Percentiles rank a stretch among this genome's conserved stretches.
Conservation (phyloP, 495 filamentous ascomycete genomes). For the Baudoinia panamericana region DNA sequence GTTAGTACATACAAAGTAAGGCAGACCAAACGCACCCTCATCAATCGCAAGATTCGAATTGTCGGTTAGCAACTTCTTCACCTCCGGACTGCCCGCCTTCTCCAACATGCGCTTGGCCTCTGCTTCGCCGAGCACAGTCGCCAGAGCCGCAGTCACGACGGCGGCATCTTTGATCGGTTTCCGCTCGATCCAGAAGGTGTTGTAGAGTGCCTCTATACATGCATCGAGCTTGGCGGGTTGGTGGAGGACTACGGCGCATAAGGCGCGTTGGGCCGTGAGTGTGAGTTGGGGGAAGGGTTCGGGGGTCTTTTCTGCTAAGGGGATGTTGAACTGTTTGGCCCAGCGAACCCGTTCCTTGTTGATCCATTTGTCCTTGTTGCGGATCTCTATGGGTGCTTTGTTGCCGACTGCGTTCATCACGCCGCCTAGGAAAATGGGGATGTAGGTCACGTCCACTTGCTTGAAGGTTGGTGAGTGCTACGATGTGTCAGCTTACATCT, state of each 20-base stretch:
- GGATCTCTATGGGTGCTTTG: constrained; percentile 50
- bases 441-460: constrained; percentile 45
- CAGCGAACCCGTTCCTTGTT: constrained; percentile 47
- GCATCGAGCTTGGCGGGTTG: constrained; percentile 34
- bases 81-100: constrained; percentile 34
- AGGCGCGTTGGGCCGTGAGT: constrained; percentile 26
- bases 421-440: constrained; percentile 58
- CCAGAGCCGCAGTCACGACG: constrained; percentile 36
- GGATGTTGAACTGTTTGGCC: constrained; percentile 45
- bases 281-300: constrained; percentile 41
- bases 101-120: constrained; percentile 34
- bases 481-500: no score
- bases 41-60: constrained; percentile 48
- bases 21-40: constrained; percentile 56
- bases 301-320: constrained; percentile 39
- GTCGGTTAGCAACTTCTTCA: constrained; percentile 38
- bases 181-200: constrained; percentile 45
- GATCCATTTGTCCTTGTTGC: constrained; percentile 61
- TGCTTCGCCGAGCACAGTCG: constrained; percentile 37
- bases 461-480: constrained; percentile 52
- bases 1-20: constrained; percentile 52
- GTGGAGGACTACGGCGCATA: constrained; percentile 13
- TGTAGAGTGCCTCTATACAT: constrained; percentile 39
- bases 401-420: constrained; percentile 55
- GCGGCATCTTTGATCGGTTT: constrained; percentile 38